These are phyloP conservation scores for Candida tallmaniae DNA, from an alignment of 805 yeast species.

Conservation along the genomic window DNA sequence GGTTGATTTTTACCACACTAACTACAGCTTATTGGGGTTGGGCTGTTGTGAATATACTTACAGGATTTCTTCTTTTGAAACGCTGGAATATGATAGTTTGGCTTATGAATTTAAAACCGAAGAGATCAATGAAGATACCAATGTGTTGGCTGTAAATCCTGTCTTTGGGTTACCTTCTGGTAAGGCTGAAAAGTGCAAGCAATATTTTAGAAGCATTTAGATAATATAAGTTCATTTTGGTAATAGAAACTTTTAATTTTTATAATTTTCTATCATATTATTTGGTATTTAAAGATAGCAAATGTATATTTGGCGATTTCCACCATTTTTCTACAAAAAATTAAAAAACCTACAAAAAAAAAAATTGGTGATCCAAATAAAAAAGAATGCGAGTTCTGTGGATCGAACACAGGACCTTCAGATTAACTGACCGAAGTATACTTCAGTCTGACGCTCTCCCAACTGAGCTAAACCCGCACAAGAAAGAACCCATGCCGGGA, in stretches of 20 bases:
- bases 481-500: slow-evolving; percentile 41
- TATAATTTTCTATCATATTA: too few species aligned
- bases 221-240: too few species aligned
- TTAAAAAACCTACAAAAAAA: background rate
- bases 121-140: slow-evolving; percentile 10
- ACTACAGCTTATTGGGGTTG: slow-evolving; percentile 77
- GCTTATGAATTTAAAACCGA: slow-evolving; percentile 16
- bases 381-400: slow-evolving; percentile 60
- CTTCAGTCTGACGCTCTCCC: slow-evolving; percentile 31
- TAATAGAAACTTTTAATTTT: too few species aligned
- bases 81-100: slow-evolving; percentile 3
- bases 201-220: slow-evolving; percentile 5
- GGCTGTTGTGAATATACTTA: slow-evolving; percentile 51
- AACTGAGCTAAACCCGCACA: slow-evolving; percentile 34
- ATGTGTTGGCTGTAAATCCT: slow-evolving; percentile 21
- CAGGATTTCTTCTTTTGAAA: background rate
- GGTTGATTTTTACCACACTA: slow-evolving; percentile 89
- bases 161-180: slow-evolving; percentile 28
- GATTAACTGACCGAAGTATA: slow-evolving; percentile 28
- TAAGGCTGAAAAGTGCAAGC: slow-evolving; percentile 25
- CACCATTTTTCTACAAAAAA: too few species aligned
- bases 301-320: too few species aligned
- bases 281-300: too few species aligned
- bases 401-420: slow-evolving; percentile 90
- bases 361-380: background rate